Evolutionary conservation across 148 eudicot species (phyloP).

Genomic region (Tetragonia tetragonoides): DNA sequence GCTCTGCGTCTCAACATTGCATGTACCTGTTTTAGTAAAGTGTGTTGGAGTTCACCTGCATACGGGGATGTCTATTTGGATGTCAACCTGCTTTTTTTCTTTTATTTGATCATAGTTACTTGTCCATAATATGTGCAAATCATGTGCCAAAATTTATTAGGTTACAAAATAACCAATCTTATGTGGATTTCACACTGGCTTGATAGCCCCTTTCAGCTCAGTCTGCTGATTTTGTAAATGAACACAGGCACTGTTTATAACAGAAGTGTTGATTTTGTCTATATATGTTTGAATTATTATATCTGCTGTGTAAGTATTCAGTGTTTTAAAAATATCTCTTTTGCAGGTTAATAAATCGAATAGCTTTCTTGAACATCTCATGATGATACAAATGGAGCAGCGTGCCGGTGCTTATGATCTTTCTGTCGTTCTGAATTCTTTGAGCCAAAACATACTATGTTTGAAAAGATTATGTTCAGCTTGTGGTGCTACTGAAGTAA

Average conservation of each 20-base stretch:
- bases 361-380: conserved; percentile 79
- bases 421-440: conserved; percentile 32
- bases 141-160: neutral
- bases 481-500: conserved; percentile 16
- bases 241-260: neutral
- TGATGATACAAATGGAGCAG: conserved; percentile 78
- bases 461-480: conserved; percentile 39
- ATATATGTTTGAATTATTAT: neutral
- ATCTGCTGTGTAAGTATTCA: neutral
- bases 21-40: neutral
- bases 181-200: neutral
- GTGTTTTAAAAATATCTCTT: conserved; percentile 11
- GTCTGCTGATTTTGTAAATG: neutral
- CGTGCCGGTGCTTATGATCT: conserved; percentile 67
- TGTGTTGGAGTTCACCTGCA: neutral
- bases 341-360: conserved; percentile 66
- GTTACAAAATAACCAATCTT: conserved; percentile 2
- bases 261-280: neutral
- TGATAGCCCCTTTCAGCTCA: neutral
- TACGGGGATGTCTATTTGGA: neutral
- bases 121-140: too few relatives aligned
- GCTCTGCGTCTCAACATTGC: neutral
- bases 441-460: conserved; percentile 40
- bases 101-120: too few relatives aligned
- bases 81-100: neutral